Evolutionary conservation across 768 basidiomycete species (phyloP).

Genomic region (Boletus patriciae): DNA sequence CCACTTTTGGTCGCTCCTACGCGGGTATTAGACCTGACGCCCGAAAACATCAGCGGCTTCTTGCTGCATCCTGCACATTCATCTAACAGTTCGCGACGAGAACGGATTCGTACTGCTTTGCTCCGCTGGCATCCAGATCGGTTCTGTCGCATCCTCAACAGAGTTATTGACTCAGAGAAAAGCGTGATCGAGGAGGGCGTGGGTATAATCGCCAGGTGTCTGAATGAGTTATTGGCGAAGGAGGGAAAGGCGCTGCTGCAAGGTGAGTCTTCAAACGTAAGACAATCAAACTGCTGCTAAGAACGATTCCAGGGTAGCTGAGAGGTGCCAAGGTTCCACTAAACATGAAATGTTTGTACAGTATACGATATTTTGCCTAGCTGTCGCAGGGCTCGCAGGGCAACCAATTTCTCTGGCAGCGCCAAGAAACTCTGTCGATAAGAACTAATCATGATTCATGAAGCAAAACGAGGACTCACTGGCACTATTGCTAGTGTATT

Average conservation of each 20-base stretch:
- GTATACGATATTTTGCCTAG: not conserved
- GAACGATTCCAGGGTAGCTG: conserved; percentile 17
- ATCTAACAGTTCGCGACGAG: conserved; percentile 53
- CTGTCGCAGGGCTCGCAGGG: conserved; percentile 1
- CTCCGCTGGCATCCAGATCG: conserved; percentile 83
- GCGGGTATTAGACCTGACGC: conserved; percentile 49
- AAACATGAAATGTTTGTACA: not conserved
- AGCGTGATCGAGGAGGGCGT: conserved; percentile 58
- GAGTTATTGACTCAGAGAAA: conserved; percentile 54
- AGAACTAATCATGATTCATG: conserved; percentile 3
- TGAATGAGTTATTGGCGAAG: conserved; percentile 63
- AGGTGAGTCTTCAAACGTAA: conserved; percentile 16
- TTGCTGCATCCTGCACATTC: conserved; percentile 69
- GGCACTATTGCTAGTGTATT: conserved; percentile 7
- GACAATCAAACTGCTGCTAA: not conserved
- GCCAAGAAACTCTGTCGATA: conserved; percentile 15
- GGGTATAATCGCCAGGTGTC: conserved; percentile 61
- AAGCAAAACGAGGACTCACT: conserved; percentile 10
- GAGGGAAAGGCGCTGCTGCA: conserved; percentile 25
- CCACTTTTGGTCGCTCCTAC: conserved; percentile 50
- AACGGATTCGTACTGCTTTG: conserved; percentile 64
- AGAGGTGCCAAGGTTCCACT: conserved; percentile 5
- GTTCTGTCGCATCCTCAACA: conserved; percentile 56
- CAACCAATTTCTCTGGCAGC: conserved; percentile 18
- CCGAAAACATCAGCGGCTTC: conserved; percentile 56